Conservation (phyloP, 345 rosid genomes). For the Citrus glauca region DNA sequence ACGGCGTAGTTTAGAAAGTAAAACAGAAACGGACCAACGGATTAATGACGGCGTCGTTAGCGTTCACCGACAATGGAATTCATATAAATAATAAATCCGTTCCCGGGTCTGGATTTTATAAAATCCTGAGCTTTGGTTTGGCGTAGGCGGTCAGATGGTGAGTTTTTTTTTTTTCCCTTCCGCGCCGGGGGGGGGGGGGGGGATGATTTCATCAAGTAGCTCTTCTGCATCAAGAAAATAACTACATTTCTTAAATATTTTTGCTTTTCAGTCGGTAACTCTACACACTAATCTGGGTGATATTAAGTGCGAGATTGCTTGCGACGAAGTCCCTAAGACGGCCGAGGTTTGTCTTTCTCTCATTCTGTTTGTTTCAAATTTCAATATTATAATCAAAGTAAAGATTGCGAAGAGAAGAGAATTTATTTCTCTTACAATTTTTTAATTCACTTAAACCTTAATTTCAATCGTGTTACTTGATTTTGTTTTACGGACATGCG, state of each 20-base stretch:
- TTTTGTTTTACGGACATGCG: background rate
- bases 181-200: background rate
- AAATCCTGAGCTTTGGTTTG: background rate
- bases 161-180: background rate
- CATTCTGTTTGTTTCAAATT: background rate
- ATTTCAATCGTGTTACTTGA: background rate
- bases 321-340: conserved; percentile 90
- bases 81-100: background rate
- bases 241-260: background rate
- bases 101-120: background rate
- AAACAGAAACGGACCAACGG: too few relatives aligned
- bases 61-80: background rate
- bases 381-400: background rate
- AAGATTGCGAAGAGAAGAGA: background rate
- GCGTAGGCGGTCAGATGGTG: conserved; percentile 17
- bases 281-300: conserved; percentile 96
- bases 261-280: conserved; percentile 75
- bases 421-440: background rate
- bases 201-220: conserved; percentile 18
- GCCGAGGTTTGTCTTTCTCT: conserved; percentile 55
- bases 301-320: conserved; percentile 92
- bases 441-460: background rate
- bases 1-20: background rate
- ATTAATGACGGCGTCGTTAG: background rate
- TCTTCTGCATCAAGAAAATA: background rate